These are phyloP conservation scores for Leptographium galeiforme DNA, from an alignment of 2,329 filamentous ascomycete genomes.

Conservation along the genomic window DNA sequence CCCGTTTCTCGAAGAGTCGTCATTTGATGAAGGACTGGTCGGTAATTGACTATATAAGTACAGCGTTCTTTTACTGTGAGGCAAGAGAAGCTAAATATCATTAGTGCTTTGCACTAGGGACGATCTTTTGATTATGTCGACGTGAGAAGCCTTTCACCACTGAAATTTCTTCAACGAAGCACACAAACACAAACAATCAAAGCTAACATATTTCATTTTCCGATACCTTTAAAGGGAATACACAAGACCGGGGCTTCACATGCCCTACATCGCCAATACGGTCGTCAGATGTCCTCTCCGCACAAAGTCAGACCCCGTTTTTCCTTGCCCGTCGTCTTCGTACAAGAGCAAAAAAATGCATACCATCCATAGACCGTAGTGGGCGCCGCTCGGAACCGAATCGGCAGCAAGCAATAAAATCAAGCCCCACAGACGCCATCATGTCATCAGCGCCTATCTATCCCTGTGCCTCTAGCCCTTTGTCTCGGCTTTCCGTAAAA, in stretches of 20 bases:
- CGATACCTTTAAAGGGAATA: neutral
- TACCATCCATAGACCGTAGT: neutral
- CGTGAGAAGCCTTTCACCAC: too few species aligned
- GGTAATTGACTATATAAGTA: neutral
- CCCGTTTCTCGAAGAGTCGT: constrained; percentile 7
- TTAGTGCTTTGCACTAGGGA: too few species aligned
- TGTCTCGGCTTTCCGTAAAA: neutral
- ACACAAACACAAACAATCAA: too few species aligned
- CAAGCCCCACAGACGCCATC: neutral
- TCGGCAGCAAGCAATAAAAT: neutral
- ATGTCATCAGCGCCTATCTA: neutral
- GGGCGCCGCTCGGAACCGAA: neutral
- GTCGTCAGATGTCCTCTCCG: neutral
- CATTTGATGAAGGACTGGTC: neutral
- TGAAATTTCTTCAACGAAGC: too few species aligned
- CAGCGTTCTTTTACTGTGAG: neutral
- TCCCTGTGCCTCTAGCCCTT: neutral
- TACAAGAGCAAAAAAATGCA: neutral
- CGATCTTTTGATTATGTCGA: too few species aligned
- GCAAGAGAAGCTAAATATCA: too few species aligned
- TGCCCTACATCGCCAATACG: neutral
- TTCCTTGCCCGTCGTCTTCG: neutral
- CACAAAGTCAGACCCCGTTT: neutral
- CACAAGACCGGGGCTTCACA: neutral
- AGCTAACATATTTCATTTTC: neutral